A percentile compares a stretch with the other conserved stretches of the same genome.
Evolutionary conservation across 148 eudicot genomes (phyloP).

Genomic region (Rhododendron griersonianum): DNA sequence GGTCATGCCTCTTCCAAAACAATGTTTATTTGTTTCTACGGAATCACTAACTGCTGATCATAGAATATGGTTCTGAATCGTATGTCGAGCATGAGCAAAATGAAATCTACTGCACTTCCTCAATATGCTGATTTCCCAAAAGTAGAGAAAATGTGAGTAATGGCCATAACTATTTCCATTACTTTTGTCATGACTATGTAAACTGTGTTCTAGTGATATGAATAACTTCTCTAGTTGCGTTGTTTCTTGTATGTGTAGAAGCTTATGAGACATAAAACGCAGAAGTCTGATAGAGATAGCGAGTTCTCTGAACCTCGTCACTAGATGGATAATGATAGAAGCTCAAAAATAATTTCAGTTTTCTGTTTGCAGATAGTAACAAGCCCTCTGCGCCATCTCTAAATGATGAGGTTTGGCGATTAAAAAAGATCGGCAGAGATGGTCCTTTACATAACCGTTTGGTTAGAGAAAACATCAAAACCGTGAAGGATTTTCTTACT

Average conservation of each 20-base stretch:
- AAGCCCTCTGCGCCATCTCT: conserved; percentile 28
- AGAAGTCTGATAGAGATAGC: neutral
- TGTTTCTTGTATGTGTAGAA: neutral
- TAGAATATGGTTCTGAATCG: neutral
- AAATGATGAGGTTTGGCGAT: conserved; percentile 23
- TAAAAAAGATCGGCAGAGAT: conserved; percentile 19
- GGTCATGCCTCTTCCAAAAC: neutral
- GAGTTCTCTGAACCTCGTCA: neutral
- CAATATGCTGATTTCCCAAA: neutral
- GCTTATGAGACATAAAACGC: neutral
- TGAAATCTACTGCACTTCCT: neutral
- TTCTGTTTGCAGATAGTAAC: conserved; percentile 23
- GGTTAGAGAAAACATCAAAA: conserved; percentile 9
- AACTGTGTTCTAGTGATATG: neutral
- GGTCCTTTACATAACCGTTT: conserved; percentile 18
- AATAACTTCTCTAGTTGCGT: neutral
- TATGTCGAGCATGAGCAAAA: neutral
- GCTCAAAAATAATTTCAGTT: neutral
- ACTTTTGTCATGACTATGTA: neutral
- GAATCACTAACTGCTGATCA: neutral
- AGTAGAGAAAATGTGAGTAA: neutral
- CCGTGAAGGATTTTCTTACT: conserved; percentile 33
- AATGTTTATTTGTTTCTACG: neutral
- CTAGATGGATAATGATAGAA: neutral
- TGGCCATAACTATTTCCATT: neutral